phyloP scores from a whole-genome alignment of 306 rosid genomes.

The Lotus japonicus region DNA sequence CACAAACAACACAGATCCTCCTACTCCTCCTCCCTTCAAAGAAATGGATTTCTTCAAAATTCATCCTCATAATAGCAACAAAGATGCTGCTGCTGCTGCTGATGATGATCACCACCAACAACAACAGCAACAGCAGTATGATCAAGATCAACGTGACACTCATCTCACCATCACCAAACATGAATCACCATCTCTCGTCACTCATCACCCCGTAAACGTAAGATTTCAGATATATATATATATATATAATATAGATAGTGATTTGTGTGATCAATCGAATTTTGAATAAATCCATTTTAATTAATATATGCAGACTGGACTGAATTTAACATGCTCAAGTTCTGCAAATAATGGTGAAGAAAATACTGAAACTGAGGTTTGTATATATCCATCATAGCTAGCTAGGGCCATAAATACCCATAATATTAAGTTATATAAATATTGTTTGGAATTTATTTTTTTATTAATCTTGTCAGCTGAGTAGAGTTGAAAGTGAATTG shows the following conservation, averaged over 20 bases:
- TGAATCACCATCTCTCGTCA: conserved; percentile 1
- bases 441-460: not conserved
- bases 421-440: too few relatives aligned
- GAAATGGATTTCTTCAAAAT: conserved; percentile 37
- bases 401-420: too few relatives aligned
- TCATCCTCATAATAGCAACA: not conserved
- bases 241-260: too few relatives aligned
- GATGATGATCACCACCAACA: not conserved
- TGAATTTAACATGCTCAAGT: conserved; percentile 22
- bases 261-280: too few relatives aligned
- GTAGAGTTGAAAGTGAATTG: conserved; percentile 22
- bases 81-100: too few relatives aligned
- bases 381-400: not conserved
- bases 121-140: not conserved
- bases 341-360: not conserved
- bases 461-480: not conserved
- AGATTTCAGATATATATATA: not conserved
- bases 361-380: conserved; percentile 24
- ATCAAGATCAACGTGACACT: not conserved
- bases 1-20: not conserved
- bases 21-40: conserved; percentile 18
- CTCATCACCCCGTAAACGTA: conserved; percentile 22
- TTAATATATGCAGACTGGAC: conserved; percentile 24
- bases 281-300: not conserved
- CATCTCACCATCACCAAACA: not conserved